Base-by-base conservation (phyloP, 192 early-diverging fungal species). In the Backusella psychrophila region DNA sequence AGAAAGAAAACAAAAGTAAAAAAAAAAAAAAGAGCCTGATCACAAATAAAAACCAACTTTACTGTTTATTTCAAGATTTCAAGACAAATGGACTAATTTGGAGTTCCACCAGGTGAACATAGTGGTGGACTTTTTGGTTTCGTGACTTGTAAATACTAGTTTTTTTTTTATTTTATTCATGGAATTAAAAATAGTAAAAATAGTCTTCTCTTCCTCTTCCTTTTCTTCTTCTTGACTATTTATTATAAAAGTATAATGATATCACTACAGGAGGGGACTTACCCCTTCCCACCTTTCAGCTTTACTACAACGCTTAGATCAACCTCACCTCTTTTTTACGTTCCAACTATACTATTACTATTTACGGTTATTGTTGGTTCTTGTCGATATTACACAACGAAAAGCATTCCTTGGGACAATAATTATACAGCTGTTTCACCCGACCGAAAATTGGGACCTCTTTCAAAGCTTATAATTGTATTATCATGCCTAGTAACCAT, bases 401-500 rank as follows among this genome's bases (percentile, higher is more conserved):
- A 59, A 29, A 41, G 74, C 3, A 42, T 66, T n/a, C 12, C 41
- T 33, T 39, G 63, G 35, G 49, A 63, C 35, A 11, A 38, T 8
- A 41, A 26, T 14, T 49, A 66, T n/a, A 63, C 42, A 52, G 38
- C 42, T 53, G 4, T 69, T 14, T 33, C 31, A 23, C 67, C 73
- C 17, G 71, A 21, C 38, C n/a, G 73, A 56, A 75, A 44, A 63
- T 19, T 75, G 17, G 46, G 77, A 12, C 56, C 77, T n/a, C 52
- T 87, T 5, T 70, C 77, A 41, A 68, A 69, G 52, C 36, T 73
- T 38, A 79, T 87, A 29, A 41, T 84, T 8, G 31, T 49, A 1
- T 49, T 85, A 29, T 77, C 78, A 21, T 44, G 83, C 8, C 15
- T 80, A 3, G 76, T 87, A 6, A 73, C 71, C 3, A 1, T 81